Conservation (phyloP, 805 yeast genomes). For the Metschnikowia kofuensis region DNA sequence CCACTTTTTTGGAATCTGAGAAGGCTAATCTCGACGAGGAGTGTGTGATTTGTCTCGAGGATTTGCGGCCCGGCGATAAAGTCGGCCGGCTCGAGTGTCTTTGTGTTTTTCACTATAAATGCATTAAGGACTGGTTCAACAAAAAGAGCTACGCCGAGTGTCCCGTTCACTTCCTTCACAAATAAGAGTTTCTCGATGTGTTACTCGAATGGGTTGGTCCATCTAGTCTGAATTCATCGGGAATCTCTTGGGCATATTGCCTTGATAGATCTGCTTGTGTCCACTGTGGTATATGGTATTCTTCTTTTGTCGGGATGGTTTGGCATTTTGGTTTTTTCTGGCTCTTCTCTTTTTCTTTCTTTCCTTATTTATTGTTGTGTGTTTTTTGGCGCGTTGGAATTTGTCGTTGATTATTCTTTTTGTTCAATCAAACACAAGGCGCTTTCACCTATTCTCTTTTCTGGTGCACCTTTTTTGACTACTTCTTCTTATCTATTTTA, state of each 20-base stretch:
- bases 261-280: no score
- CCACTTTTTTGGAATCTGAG: constrained; percentile 9
- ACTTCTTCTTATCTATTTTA: neutral
- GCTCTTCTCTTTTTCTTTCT: no score
- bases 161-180: constrained; percentile 65
- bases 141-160: constrained; percentile 83
- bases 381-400: no score
- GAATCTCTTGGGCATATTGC: no score
- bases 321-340: no score
- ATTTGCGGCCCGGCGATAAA: constrained; percentile 77
- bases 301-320: no score
- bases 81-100: constrained; percentile 92
- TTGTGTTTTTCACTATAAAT: constrained; percentile 88
- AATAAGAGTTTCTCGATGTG: constrained; percentile 10
- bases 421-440: neutral
- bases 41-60: constrained; percentile 94
- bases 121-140: constrained; percentile 89
- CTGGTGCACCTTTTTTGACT: neutral
- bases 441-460: neutral
- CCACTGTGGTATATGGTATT: no score
- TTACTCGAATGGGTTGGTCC: neutral
- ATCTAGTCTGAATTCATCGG: no score
- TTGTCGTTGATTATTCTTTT: no score
- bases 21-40: constrained; percentile 51
- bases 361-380: no score